phyloP scores from a whole-genome alignment of 139 green algal genomes.

The Micractinium conductrix region DNA sequence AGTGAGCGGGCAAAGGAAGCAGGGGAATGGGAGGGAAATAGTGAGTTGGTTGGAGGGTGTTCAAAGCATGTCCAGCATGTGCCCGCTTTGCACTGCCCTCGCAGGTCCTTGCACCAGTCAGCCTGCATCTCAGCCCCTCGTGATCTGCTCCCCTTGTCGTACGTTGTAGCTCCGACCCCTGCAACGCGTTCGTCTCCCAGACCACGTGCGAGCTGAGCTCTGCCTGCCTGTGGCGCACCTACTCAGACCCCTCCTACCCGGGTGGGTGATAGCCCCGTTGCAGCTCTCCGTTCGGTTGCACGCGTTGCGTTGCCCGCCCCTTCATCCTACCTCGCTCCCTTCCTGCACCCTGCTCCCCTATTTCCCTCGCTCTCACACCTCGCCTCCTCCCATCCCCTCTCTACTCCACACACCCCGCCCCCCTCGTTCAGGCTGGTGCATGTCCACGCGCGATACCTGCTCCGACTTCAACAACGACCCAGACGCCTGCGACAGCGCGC shows the following conservation, averaged over 20 bases:
- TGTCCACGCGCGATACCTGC: neutral
- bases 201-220: conserved; percentile 6
- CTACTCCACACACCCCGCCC: neutral
- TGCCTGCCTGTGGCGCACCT: neutral
- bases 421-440: conserved; percentile 29
- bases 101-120: no score
- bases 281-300: neutral
- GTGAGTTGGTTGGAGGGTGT: no score
- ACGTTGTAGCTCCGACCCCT: neutral
- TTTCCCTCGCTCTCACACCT: neutral
- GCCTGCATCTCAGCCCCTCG: no score
- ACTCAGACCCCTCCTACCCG: neutral
- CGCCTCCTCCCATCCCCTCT: neutral
- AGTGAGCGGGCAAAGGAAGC: neutral
- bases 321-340: neutral
- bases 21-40: neutral
- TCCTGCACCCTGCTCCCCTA: neutral
- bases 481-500: neutral
- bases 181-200: neutral
- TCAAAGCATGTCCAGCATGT: no score
- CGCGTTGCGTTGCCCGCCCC: neutral
- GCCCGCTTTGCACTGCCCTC: no score
- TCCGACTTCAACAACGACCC: neutral
- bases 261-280: no score
- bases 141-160: no score